Conservation (phyloP, 2,329 filamentous ascomycete genomes). For the Camptophora hylomeconis region DNA sequence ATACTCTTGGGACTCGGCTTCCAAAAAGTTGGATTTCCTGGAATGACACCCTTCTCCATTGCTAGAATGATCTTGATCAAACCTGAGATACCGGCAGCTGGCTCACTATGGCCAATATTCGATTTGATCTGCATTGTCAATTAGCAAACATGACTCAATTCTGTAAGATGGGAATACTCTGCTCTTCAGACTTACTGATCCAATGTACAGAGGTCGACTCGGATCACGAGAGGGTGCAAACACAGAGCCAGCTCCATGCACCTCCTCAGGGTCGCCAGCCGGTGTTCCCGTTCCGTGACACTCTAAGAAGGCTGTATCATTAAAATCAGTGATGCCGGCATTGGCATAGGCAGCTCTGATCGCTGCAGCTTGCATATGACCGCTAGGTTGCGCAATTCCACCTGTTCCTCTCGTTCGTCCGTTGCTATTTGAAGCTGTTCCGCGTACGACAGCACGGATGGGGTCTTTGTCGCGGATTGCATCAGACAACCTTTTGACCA, state of each 20-base stretch:
- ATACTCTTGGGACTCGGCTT: constrained; percentile 20
- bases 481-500: constrained; percentile 30
- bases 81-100: constrained; percentile 17
- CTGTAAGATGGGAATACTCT: constrained; percentile 21
- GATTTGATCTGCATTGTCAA: too few relatives aligned
- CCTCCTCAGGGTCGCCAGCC: constrained; percentile 20
- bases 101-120: constrained; percentile 23
- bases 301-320: constrained; percentile 17
- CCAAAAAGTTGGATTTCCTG: constrained; percentile 20
- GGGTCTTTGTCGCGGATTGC: constrained; percentile 30
- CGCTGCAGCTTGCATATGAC: constrained; percentile 22
- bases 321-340: constrained; percentile 15
- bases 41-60: constrained; percentile 17
- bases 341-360: constrained; percentile 22
- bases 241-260: constrained; percentile 18
- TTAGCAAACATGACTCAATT: neutral
- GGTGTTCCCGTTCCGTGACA: constrained; percentile 26
- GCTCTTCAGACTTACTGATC: too few relatives aligned
- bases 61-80: constrained; percentile 20
- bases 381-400: constrained; percentile 32
- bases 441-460: constrained; percentile 31
- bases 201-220: constrained; percentile 19
- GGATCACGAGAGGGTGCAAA: constrained; percentile 11
- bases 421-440: constrained; percentile 31
- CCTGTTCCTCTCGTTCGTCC: constrained; percentile 32